Base-by-base conservation (phyloP, 2,329 filamentous ascomycete species). In the Rutstroemia sp. region DNA sequence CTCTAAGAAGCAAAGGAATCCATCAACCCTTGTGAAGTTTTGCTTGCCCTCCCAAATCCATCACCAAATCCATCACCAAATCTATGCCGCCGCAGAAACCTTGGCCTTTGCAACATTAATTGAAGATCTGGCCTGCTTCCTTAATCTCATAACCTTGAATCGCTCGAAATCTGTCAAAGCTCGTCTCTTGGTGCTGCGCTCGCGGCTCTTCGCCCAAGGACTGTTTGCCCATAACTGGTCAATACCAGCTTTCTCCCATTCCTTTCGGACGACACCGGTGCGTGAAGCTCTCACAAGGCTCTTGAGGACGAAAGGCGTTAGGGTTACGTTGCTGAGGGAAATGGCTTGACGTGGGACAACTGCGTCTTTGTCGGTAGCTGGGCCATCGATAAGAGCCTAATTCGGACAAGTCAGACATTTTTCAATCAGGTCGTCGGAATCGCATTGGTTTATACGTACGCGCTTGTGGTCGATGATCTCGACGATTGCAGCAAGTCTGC, bases 401-500 rank as follows among this genome's bases (percentile, higher is more conserved):
- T 70, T 63, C 42, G 52, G 30, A 34, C 12, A 60, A 59, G 69
- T 60, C 66, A 59, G 65, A 61, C 63, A 63, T 58, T 63, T 57
- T 9, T 41, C 57, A 50, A 19, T 45, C 53, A 57, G 27, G 42
- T 37, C 19, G 38, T 56, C n/a, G 52, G 12, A 44, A 44, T 48
- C 41, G 30, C 34, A 34, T 12, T 34, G 38, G 60, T 51, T 54
- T 45, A 19, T 73, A 90, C 94, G 75, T 95, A 99, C 94, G 80
- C 94, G 91, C 86, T 96, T 96, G 88, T 99, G 92, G 81, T 99
- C 94, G 80, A 99, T 94, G 78, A 99, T 97, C 86, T 99, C 92
- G 78, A 96, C 91, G 73, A 99, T 92, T 71, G 86, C 81, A 72
- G 92, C 95, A 71, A 97, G 84, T 75, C 89, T 89, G 80, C 92